These are phyloP conservation scores for Hagleromyces aurorensis DNA, from an alignment of 805 yeast genomes.

Conservation along the genomic window DNA sequence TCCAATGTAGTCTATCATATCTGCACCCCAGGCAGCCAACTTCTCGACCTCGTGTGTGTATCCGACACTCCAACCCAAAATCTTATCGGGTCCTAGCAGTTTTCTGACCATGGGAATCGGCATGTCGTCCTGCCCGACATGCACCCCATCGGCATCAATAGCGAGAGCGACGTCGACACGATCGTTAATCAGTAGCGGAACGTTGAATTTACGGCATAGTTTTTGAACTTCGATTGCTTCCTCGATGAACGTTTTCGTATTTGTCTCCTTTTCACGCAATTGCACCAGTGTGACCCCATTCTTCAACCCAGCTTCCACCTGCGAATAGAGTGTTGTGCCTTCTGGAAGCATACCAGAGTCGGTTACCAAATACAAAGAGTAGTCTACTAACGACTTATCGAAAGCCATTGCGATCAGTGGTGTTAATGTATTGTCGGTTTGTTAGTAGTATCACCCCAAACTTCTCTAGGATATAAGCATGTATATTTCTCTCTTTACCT, in stretches of 20 bases:
- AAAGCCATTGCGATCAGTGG: too few relatives aligned
- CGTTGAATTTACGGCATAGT: constrained; percentile 47
- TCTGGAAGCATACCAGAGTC: constrained; percentile 69
- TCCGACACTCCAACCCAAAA: constrained; percentile 73
- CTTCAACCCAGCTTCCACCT: constrained; percentile 52
- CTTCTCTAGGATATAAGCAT: too few relatives aligned
- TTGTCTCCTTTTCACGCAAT: constrained; percentile 68
- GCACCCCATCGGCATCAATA: constrained; percentile 83
- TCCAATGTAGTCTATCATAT: constrained; percentile 68
- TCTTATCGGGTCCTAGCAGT: constrained; percentile 63
- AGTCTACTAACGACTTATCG: constrained; percentile 28
- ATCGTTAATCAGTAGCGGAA: constrained; percentile 82
- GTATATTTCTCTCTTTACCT: too few relatives aligned
- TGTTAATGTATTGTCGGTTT: too few relatives aligned
- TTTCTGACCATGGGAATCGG: constrained; percentile 43
- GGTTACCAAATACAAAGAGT: constrained; percentile 69
- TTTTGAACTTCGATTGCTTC: constrained; percentile 54
- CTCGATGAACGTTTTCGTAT: constrained; percentile 58
- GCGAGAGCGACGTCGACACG: constrained; percentile 86
- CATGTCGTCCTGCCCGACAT: constrained; percentile 91
- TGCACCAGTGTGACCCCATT: constrained; percentile 80
- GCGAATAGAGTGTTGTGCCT: constrained; percentile 45
- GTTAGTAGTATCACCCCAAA: too few relatives aligned
- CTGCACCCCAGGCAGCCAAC: constrained; percentile 28
- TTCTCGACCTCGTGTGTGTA: constrained; percentile 41